Evolutionary conservation across 768 basidiomycete species (phyloP), one percentile per base, ranked within the genome.

Genomic region (Hebeloma cylindrosporum): DNA sequence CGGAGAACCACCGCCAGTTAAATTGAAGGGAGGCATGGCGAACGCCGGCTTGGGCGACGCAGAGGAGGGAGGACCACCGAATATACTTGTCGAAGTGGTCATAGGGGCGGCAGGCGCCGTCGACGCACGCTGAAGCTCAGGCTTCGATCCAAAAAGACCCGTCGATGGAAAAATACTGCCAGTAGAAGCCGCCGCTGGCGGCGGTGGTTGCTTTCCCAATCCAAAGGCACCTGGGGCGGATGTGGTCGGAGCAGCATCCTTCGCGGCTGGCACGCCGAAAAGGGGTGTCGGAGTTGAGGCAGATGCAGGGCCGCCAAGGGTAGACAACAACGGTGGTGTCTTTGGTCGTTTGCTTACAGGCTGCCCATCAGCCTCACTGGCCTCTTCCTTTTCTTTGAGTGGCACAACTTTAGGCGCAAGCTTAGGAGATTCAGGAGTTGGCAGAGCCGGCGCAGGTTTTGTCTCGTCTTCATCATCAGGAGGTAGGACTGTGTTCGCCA

Each of bases 401-500:
- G 65, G 60, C 27, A 67, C 47, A 11, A 56, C 43, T 3, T 69
- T 72, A 41, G 70, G 67, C 10, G 66, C 56, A 13, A 54, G 52
- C 58, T 71, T 71, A 8, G 74, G 72, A 7, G 70, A 66, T 14
- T 71, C 68, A 3, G 70, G 66, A 6, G 48, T 31, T 14, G 51
- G 52, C 41, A 35, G 18, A 32, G 32, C 16, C 17, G 47, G 42
- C 20, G 43, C 27, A 23, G 49, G 31, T 31, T 51, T 40, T 9
- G 48, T 27, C 18, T 64, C 62, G 13, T 68, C 71, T 25, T 74
- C 77, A 11, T 75, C 75, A 8, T 64, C 65, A 4, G 54, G 68
- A 50, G 70, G 77, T 43, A 67, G 67, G 40, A 80, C 68, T 4
- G 73, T 69, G 45, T 63, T 79, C 3, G 88, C 82, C 37, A 90